These are phyloP conservation scores for Caryopteris hybrid DNA, from an alignment of 305 asterid genomes.

Conservation along the genomic window DNA sequence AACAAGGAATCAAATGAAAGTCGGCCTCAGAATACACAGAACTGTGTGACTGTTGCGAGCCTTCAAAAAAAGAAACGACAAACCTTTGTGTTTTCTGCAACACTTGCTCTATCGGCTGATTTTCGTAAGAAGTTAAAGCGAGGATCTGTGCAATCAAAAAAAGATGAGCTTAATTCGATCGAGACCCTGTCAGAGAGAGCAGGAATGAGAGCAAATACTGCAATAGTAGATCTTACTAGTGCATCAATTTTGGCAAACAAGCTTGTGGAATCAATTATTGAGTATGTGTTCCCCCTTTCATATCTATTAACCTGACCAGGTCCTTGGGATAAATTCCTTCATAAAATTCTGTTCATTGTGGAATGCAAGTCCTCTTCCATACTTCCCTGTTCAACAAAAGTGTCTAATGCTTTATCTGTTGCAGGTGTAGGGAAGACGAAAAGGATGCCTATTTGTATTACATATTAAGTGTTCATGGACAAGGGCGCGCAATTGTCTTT, in stretches of 20 bases:
- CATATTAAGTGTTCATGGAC: constrained; percentile 79
- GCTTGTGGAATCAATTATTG: constrained; percentile 84
- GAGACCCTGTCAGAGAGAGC: constrained; percentile 90
- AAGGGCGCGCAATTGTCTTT: constrained; percentile 89
- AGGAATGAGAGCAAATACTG: constrained; percentile 85
- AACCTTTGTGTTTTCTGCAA: constrained; percentile 96
- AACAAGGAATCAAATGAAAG: constrained; percentile 47
- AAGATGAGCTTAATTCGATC: constrained; percentile 67
- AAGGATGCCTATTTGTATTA: constrained; percentile 92
- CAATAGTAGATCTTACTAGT: constrained; percentile 85
- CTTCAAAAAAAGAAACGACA: constrained; percentile 87
- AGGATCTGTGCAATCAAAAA: constrained; percentile 54
- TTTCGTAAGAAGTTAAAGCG: constrained; percentile 88
- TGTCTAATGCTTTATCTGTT: constrained; percentile 22
- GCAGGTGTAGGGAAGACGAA: constrained; percentile 92
- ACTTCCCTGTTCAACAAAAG: background rate
- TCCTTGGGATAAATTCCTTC: constrained; percentile 2
- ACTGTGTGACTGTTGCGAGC: constrained; percentile 60
- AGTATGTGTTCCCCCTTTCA: constrained; percentile 47
- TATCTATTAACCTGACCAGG: constrained; percentile 10
- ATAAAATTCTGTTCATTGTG: background rate
- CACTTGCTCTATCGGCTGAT: constrained; percentile 88
- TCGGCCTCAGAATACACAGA: constrained; percentile 49
- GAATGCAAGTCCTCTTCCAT: background rate
- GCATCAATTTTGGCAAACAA: constrained; percentile 79